These are phyloP conservation scores for Magnolia sinica DNA, from an alignment of 164 flowering plant species.

Conservation along the genomic window DNA sequence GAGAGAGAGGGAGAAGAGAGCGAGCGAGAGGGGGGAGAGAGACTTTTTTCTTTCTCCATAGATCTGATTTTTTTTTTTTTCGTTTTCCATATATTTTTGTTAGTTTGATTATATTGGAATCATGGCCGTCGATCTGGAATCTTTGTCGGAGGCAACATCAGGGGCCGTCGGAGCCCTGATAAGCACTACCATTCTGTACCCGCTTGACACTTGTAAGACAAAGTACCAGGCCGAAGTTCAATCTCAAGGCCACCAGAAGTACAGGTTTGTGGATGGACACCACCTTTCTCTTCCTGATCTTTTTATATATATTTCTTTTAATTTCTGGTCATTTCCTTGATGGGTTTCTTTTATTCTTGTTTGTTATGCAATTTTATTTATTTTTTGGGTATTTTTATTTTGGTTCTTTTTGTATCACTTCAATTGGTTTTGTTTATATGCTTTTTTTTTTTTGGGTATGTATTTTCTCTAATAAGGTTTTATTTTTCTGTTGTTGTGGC, in stretches of 20 bases:
- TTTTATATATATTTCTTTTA: background rate
- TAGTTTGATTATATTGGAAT: background rate
- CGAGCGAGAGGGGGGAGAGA: background rate
- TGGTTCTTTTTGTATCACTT: background rate
- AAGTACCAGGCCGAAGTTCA: constrained; percentile 54
- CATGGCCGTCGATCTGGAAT: constrained; percentile 38
- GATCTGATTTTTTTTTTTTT: too few relatives aligned
- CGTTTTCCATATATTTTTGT: too few relatives aligned
- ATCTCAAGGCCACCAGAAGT: constrained; percentile 28
- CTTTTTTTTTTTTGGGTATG: too few relatives aligned
- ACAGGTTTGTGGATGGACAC: constrained; percentile 29
- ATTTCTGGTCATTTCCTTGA: background rate
- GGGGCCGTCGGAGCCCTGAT: constrained; percentile 50
- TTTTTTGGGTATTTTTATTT: background rate
- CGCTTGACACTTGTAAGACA: constrained; percentile 55
- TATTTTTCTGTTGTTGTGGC: too few relatives aligned
- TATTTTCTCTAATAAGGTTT: too few relatives aligned
- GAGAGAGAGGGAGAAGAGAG: background rate
- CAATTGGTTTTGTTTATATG: too few relatives aligned
- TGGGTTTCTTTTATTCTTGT: background rate
- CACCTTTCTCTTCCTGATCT: background rate
- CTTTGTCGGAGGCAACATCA: constrained; percentile 48
- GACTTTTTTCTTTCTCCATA: too few relatives aligned
- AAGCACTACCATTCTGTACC: constrained; percentile 51
- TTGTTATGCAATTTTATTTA: background rate